Evolutionary conservation across 768 basidiomycete genomes (phyloP).

Genomic region (Mycena leptocephala): DNA sequence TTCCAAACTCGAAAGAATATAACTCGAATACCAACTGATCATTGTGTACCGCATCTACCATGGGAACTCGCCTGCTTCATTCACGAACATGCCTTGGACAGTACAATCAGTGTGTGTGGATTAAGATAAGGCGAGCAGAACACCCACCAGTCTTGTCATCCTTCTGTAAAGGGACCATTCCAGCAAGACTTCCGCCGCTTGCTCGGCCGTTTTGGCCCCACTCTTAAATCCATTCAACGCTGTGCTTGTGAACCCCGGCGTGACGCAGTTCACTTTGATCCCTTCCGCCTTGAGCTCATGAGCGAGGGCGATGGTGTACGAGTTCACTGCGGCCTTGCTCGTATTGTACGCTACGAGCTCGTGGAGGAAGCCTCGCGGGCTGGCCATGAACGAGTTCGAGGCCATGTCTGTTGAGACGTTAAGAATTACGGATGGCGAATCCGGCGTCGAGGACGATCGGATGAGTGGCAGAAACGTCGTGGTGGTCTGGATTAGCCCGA

Average conservation of each 20-base stretch:
- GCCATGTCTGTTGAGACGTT: slow-evolving; percentile 63
- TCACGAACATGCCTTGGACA: background rate
- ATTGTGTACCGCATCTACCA: no score
- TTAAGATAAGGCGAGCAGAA: background rate
- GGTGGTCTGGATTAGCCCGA: slow-evolving; percentile 60
- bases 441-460: slow-evolving; percentile 40
- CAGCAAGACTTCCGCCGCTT: slow-evolving; percentile 53
- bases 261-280: slow-evolving; percentile 76
- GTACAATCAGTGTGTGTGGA: background rate
- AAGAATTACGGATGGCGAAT: slow-evolving; percentile 52
- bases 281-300: slow-evolving; percentile 68
- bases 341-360: slow-evolving; percentile 70
- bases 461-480: slow-evolving; percentile 59
- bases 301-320: slow-evolving; percentile 72
- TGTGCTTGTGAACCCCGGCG: slow-evolving; percentile 71
- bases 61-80: background rate
- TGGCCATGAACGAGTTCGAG: slow-evolving; percentile 55
- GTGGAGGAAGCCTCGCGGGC: no score
- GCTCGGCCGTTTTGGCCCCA: slow-evolving; percentile 54
- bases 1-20: no score
- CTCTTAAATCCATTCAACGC: slow-evolving; percentile 55
- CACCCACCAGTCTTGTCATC: background rate
- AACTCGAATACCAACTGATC: no score
- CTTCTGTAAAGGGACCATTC: background rate
- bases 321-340: slow-evolving; percentile 79